Base-by-base conservation (phyloP, 1,139 yeast species). In the Suhomyces coccinellae region DNA sequence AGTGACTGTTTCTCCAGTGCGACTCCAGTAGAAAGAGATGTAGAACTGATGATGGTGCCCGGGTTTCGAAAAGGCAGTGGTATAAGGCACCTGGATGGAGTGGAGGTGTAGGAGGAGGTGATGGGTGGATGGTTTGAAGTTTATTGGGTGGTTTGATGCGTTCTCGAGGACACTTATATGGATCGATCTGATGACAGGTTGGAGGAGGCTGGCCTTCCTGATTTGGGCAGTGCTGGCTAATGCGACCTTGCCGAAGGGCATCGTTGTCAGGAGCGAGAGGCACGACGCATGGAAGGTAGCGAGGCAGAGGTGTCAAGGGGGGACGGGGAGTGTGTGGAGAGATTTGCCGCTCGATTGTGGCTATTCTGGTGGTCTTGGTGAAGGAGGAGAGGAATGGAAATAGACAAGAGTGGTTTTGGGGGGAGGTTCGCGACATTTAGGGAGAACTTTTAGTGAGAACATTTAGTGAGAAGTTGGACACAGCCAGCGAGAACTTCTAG, bases 241-340 rank as follows among this genome's bases (percentile, higher is more conserved):
- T 8, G 36, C 30, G 15, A 16, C 12, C 17, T 34, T 22, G 29
- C 7, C 29, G n/a, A 20, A 34, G 29, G 36, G 29, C 36, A 34
- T 34, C 36, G 36, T 34, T 24, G 36, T 13, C 29, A 34, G 8
- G 36, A 34, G 29, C 29, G 36, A 34, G 29, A 34, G 36, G 36
- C 13, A 34, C 36, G 36, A 34, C 16, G 36, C 36, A 34, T 34
- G 28, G 36, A 34, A 34, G 36, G 29, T 34, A 20, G 36, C 26
- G 36, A 34, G 22, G 30, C 17, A 22, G 29, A 27, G 24, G 11
- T 14, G n/a, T 26, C 29, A 12, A 26, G 29, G 6, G n/a, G n/a
- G 26, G 9, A 22, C 8, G 26, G 26, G n/a, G 6, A 26, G 29
- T 5, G 29, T 9, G 28, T 11, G 29, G 29, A 26, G 29, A n/a